These are phyloP conservation scores for Ceriops decandra DNA, from an alignment of 345 rosid genomes.

Conservation along the genomic window DNA sequence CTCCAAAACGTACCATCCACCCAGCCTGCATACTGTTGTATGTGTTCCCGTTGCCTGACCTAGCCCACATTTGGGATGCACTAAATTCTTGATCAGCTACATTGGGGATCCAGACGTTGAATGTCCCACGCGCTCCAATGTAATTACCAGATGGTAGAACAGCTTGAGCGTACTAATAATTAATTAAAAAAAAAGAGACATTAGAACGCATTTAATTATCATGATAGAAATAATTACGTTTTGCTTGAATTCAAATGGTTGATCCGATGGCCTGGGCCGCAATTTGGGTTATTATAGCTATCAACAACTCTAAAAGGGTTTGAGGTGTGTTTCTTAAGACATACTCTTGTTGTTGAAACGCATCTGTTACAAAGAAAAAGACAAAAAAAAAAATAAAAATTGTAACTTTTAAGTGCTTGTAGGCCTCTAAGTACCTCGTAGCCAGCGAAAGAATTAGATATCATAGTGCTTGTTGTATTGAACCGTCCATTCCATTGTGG, in stretches of 20 bases:
- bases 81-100: not conserved
- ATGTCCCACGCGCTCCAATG: not conserved
- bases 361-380: no score
- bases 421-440: not conserved
- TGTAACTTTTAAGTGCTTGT: not conserved
- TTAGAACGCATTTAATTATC: no score
- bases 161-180: not conserved
- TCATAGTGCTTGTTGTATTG: no score
- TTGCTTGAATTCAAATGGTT: no score
- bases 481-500: not conserved
- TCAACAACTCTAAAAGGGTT: no score
- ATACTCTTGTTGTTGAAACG: no score
- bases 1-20: not conserved
- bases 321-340: no score
- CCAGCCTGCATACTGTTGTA: not conserved
- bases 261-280: no score
- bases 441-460: conserved; percentile 11
- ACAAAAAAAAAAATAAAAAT: no score
- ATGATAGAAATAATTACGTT: no score
- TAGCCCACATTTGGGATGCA: not conserved
- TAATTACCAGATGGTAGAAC: not conserved
- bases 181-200: no score
- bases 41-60: not conserved
- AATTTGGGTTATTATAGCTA: no score
- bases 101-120: not conserved